Conservation (phyloP, 805 yeast genomes). For the Monosporozyma yasuniensis region DNA sequence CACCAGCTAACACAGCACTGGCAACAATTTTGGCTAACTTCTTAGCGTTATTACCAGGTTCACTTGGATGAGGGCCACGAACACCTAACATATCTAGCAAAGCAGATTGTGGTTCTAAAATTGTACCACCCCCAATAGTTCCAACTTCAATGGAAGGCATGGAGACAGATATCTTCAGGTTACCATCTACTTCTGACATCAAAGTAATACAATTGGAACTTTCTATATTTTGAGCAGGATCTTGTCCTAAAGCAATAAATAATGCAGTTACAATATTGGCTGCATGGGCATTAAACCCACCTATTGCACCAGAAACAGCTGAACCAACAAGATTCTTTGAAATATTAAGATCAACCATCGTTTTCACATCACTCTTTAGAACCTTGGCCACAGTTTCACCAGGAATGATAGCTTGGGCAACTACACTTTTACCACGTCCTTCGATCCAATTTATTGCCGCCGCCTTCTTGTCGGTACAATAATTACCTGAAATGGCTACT, state of each 20-base stretch:
- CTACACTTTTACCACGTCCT: conserved; percentile 97
- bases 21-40: conserved; percentile 90
- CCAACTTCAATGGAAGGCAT: conserved; percentile 99
- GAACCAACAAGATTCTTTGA: conserved; percentile 89
- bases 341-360: conserved; percentile 81
- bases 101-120: conserved; percentile 92
- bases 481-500: conserved; percentile 91
- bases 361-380: conserved; percentile 84
- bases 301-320: conserved; percentile 97
- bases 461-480: conserved; percentile 95
- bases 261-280: conserved; percentile 94
- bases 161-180: conserved; percentile 86
- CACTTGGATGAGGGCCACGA: conserved; percentile 88
- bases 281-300: conserved; percentile 98
- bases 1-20: conserved; percentile 92
- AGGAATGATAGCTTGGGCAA: conserved; percentile 91
- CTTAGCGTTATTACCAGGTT: conserved; percentile 91
- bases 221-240: conserved; percentile 99
- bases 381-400: conserved; percentile 70
- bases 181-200: conserved; percentile 78
- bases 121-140: conserved; percentile 98
- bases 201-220: conserved; percentile 94
- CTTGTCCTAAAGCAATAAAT: conserved; percentile 93
- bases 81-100: conserved; percentile 93
- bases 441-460: conserved; percentile 99